Evolutionary conservation across 192 early-diverging fungal genomes (phyloP).

Genomic region (Linnemannia exigua): DNA sequence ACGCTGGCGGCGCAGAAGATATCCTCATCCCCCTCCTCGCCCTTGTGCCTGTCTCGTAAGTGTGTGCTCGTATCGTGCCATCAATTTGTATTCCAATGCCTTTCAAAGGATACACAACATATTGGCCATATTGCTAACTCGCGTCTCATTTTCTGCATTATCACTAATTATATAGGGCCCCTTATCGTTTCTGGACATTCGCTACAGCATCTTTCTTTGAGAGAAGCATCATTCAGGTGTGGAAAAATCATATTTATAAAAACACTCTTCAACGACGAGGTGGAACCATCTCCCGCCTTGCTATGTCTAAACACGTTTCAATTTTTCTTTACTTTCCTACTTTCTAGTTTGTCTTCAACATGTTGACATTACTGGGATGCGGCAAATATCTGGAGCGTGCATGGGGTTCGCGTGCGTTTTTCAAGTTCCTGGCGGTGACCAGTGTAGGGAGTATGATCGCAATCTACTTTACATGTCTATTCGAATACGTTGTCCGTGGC

Average conservation of each 20-base stretch:
- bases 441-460: conserved; percentile 64
- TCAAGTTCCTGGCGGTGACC: conserved; percentile 76
- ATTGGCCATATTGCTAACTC: neutral
- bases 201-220: conserved; percentile 54
- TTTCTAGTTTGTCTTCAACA: conserved; percentile 35
- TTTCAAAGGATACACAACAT: no score
- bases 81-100: neutral
- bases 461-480: conserved; percentile 67
- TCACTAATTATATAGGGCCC: conserved; percentile 18
- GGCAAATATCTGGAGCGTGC: conserved; percentile 89
- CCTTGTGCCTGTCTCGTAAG: conserved; percentile 37
- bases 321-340: neutral
- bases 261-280: neutral
- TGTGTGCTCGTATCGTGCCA: neutral
- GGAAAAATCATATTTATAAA: neutral
- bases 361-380: conserved; percentile 57
- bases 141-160: neutral
- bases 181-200: conserved; percentile 51
- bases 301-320: neutral
- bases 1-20: neutral
- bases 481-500: conserved; percentile 70
- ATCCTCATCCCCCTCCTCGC: conserved; percentile 20
- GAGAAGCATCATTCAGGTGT: conserved; percentile 38
- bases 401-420: conserved; percentile 85
- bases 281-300: neutral